Base-by-base conservation (phyloP, 2,329 filamentous ascomycete genomes). In the Penicillium freii region DNA sequence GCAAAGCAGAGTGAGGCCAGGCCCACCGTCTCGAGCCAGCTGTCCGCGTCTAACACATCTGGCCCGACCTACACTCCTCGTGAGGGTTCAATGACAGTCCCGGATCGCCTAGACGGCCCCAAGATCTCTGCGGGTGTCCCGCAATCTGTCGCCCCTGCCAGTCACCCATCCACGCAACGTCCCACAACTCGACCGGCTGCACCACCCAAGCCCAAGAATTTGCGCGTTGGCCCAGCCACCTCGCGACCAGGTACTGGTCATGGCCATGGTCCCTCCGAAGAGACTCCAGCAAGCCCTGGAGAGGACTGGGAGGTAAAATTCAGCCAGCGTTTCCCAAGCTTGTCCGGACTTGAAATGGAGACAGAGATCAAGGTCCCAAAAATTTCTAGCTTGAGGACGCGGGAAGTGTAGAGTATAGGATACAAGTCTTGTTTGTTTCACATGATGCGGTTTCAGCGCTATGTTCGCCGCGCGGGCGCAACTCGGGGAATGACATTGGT, bases 281-380 rank as follows among this genome's bases (percentile, higher is more conserved):
- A 56, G 27, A 65, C 64, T 23, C 66, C 64, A 19, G 52, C 68
- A 40, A 72, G 62, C 38, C 59, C 68, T 0, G 64, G 66, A 45
- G 89, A 92, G 75, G 84, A 87, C 56, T 84, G 82, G 80, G 84
- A 87, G 61, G 76, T 77, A 23, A 83, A 90, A 69, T 97, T 97
- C 72, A 88, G 87, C 59, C 92, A 92, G 75, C 82, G 91, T 57
- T 97, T 92, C 74, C 93, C 93, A 0, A 95, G 89, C 71, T 77
- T 97, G 57, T 87, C 87, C 55, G 84, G 91, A 10, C 84, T 97
- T 65, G 92, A 97, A 77, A 90, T 93, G n/a, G 90, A 94, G 76
- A 84, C 87, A 59, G 88, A 84, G 64, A 80, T 81, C 49, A 76
- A 77, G 58, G 62, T 74, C 47, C 71, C 70, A 46, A 75, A 73